Base-by-base conservation (phyloP, 2,329 filamentous ascomycete species). In the Trichoderma cornu-damae region DNA sequence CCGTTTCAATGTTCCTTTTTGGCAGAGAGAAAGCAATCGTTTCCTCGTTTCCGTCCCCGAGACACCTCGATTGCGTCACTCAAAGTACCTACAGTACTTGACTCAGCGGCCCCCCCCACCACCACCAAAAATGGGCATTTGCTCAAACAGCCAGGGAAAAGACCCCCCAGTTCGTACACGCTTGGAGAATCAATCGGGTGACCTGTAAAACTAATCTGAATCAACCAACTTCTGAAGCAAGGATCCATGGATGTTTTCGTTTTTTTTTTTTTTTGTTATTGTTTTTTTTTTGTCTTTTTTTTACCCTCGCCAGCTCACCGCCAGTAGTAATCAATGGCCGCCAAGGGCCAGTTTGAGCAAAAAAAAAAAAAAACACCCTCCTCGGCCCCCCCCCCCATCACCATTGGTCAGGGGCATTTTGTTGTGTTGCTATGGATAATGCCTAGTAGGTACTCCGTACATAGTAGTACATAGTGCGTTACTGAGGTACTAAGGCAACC, bases 171-270 rank as follows among this genome's bases (percentile, higher is more conserved):
- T n/a, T n/a, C n/a, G n/a, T n/a, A n/a, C n/a, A n/a, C n/a, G 11
- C 22, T 28, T n/a, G 22, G 14, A 38, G 20, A 49, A 43, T 42
- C 38, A 52, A 44, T 57, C 53, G 53, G 46, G 35, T 57, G 53
- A 57, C 53, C 53, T 49, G 53, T 37, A 57, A 57, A 57, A 34
- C 43, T 43, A 40, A 48, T 16, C 28, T 22, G 30, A 30, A 48
- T 28, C 46, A 37, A 35, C 32, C 28, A 16, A 22, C 42, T 5
- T 9, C n/a, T 7, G n/a, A 34, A 37, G 22, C 20, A 11, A 14
- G 22, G 34, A 49, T 38, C n/a, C 32, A 28, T 30, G 28, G 28
- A 30, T 30, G n/a, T n/a, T n/a, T n/a, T n/a, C n/a, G n/a, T n/a
- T n/a, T n/a, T n/a, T n/a, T n/a, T n/a, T n/a, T n/a, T n/a, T n/a